Evolutionary conservation across 306 rosid species (phyloP).

Genomic region (Trichosanthes cucumerina): DNA sequence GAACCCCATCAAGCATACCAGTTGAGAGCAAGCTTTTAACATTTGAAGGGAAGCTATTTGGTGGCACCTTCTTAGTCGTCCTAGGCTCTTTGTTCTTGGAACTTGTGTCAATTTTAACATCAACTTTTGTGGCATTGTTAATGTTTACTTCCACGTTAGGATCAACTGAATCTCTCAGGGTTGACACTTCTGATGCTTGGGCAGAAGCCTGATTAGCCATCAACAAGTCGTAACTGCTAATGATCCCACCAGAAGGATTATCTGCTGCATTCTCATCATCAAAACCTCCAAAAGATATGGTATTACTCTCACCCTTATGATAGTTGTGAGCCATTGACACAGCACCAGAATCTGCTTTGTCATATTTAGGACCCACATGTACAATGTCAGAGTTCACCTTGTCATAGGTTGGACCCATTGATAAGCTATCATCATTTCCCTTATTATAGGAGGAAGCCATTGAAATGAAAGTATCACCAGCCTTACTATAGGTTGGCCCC

Average conservation of each 20-base stretch:
- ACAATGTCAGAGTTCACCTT: constrained; percentile 42
- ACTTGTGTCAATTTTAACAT: constrained; percentile 27
- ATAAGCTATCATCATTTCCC: constrained; percentile 33
- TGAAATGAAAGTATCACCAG: constrained; percentile 46
- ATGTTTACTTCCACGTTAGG: constrained; percentile 32
- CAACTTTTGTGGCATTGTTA: constrained; percentile 32
- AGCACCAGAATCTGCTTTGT: constrained; percentile 43
- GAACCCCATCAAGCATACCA: constrained; percentile 88
- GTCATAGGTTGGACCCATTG: constrained; percentile 50
- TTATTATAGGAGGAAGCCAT: constrained; percentile 45
- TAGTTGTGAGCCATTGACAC: constrained; percentile 37
- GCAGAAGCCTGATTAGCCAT: constrained; percentile 44
- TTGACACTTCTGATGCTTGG: constrained; percentile 38
- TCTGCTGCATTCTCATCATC: constrained; percentile 40
- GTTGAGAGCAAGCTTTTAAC: constrained; percentile 92
- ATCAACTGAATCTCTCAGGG: constrained; percentile 41
- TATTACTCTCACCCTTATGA: constrained; percentile 42
- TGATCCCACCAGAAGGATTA: constrained; percentile 52
- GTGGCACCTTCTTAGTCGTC: constrained; percentile 54
- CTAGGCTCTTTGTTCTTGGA: constrained; percentile 60
- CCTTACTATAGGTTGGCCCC: constrained; percentile 48
- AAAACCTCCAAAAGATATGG: constrained; percentile 68
- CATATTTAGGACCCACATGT: constrained; percentile 36
- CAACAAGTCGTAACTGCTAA: constrained; percentile 49
- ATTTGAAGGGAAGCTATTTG: constrained; percentile 90